Conservation (phyloP, 345 rosid genomes). For the Eucalyptus lansdowneana region DNA sequence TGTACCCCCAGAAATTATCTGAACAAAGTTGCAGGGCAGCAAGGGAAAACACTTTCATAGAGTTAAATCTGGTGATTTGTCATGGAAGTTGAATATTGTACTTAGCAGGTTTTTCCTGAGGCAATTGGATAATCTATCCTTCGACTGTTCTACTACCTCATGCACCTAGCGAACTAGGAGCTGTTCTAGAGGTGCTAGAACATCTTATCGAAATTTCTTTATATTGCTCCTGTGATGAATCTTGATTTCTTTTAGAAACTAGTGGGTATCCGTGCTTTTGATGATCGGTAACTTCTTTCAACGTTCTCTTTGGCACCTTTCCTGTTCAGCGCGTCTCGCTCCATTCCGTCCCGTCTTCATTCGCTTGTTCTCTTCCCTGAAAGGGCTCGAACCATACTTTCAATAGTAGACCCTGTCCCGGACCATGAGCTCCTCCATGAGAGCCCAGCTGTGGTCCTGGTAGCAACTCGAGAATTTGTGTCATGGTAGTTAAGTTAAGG, state of each 20-base stretch:
- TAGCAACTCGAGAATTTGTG: slow-evolving; percentile 28
- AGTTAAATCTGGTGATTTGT: neutral
- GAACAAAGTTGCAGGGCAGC: neutral
- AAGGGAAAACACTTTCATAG: neutral
- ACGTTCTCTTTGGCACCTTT: neutral
- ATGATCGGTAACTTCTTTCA: neutral
- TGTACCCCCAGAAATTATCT: neutral
- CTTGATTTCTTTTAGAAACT: neutral
- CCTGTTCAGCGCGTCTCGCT: neutral
- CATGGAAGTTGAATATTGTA: neutral
- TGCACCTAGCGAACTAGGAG: neutral
- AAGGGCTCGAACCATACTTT: fast-evolving
- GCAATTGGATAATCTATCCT: neutral
- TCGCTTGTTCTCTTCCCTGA: neutral
- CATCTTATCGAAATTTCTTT: neutral
- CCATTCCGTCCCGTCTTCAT: neutral
- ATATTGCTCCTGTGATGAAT: fast-evolving
- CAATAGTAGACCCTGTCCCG: slow-evolving; percentile 28
- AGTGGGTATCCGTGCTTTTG: neutral
- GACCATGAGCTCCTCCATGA: slow-evolving; percentile 46
- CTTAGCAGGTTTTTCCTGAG: neutral
- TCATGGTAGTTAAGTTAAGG: too few relatives aligned
- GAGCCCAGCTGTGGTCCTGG: slow-evolving; percentile 45
- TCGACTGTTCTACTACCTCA: fast-evolving
- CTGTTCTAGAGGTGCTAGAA: neutral